These are phyloP conservation scores for Elaeagnus macrophylla DNA, from an alignment of 306 rosid species.

Conservation along the genomic window DNA sequence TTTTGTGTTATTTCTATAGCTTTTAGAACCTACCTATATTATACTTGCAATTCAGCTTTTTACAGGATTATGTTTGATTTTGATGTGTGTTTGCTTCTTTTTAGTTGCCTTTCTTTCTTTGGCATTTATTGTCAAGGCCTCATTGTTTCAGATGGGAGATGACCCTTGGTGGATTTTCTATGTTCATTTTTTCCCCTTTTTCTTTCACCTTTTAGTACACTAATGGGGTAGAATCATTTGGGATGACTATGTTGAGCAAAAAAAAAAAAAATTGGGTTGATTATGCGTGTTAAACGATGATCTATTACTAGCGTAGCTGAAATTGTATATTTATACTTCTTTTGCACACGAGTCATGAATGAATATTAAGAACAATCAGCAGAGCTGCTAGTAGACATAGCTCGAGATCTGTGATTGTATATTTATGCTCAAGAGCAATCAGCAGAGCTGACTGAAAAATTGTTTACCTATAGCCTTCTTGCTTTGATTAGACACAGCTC, in stretches of 20 bases:
- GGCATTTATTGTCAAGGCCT: constrained; percentile 9
- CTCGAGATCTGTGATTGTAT: no score
- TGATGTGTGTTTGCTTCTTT: constrained; percentile 6
- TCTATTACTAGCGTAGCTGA: not conserved
- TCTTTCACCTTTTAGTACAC: not conserved
- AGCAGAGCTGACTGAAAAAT: no score
- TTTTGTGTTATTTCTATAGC: constrained; percentile 1
- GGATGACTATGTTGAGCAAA: no score
- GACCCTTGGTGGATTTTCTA: not conserved
- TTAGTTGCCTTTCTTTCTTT: constrained; percentile 11
- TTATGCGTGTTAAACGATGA: not conserved
- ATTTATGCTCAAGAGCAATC: no score
- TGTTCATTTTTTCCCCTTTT: not conserved
- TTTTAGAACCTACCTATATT: constrained; percentile 1
- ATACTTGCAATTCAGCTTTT: not conserved
- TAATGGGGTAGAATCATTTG: not conserved
- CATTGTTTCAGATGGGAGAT: not conserved
- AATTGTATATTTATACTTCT: not conserved
- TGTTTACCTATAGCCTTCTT: no score
- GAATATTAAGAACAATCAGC: not conserved
- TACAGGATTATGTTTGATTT: not conserved
- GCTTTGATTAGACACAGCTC: no score
- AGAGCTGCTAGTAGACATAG: not conserved
- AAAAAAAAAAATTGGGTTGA: no score
- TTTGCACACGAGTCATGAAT: not conserved